Evolutionary conservation across 257 asterid species (phyloP), one percentile per base, ranked within the genome.

Genomic region (Penstemon barbatus): DNA sequence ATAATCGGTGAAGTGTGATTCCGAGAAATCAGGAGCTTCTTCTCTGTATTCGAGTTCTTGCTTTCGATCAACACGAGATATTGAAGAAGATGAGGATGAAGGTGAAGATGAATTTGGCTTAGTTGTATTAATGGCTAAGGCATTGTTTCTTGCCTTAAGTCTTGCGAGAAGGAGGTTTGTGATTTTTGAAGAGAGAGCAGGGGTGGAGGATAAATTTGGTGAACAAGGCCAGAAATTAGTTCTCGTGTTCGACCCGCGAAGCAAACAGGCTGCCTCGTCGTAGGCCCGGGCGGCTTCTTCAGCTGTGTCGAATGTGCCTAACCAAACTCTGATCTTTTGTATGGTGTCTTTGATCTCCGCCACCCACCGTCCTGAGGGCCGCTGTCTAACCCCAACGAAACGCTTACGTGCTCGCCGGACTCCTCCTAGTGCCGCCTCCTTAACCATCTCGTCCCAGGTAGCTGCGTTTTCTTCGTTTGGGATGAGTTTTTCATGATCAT

Each of bases 321-420:
- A 43, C 96, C 93, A 88, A 74, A 88, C 90, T 57, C 96, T 78
- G 52, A 88, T 88, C 73, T 88, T 86, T 43, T 88, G 96, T 51
- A 84, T 88, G 18, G 96, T 88, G 65, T 88, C 92, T 65, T 88
- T 88, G 12, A 88, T 88, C 83, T 88, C 96, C 2, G 96, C 93
- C 69, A 88, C 96, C 96, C 96, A 88, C 54, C 90, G 84, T 58
- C 96, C 96, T 3, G 96, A 88, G 0, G 91, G 96, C 75, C 93
- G 76, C 70, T 88, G 96, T 33, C 96, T 79, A 33, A 88, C 93
- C 2, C 96, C 93, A 4, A 90, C 96, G 7, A 88, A 90, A 25
- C 87, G 72, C 74, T 90, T 87, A 37, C 84, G 73, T 3, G 86
- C 83, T 38, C 82, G 79, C 15, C 84, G 55, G 1, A 61, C 83